phyloP scores from a whole-genome alignment of 495 filamentous ascomycete genomes.

The Apodospora peruviana region DNA sequence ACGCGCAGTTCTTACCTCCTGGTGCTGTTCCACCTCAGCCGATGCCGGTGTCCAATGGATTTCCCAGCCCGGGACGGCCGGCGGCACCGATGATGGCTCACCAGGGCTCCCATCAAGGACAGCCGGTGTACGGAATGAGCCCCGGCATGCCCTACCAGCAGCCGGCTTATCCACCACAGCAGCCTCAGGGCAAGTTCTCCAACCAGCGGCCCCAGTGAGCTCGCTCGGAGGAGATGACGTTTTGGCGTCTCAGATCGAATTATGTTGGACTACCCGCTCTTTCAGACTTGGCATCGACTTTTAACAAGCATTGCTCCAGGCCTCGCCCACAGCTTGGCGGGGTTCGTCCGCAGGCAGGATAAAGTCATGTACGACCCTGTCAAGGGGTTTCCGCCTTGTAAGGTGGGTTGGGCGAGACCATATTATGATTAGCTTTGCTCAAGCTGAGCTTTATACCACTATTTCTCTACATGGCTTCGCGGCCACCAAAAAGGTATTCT shows the following conservation, averaged over 20 bases:
- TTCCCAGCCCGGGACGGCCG: conserved; percentile 73
- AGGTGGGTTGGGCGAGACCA: conserved; percentile 8
- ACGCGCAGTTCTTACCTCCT: conserved; percentile 58
- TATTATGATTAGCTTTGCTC: conserved; percentile 14
- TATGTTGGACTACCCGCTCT: conserved; percentile 7
- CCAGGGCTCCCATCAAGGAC: conserved; percentile 68
- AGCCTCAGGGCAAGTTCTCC: conserved; percentile 61
- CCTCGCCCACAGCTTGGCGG: background rate
- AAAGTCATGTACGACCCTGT: background rate
- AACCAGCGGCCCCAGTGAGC: conserved; percentile 28
- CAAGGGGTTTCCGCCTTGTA: conserved; percentile 11
- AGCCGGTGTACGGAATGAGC: conserved; percentile 61
- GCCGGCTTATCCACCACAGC: conserved; percentile 56
- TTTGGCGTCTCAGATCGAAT: background rate
- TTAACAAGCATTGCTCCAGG: conserved; percentile 1
- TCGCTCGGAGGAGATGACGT: background rate
- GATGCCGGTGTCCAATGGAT: conserved; percentile 60
- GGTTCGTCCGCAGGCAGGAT: background rate
- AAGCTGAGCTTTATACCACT: background rate
- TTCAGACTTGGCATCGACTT: conserved; percentile 6
- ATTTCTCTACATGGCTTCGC: conserved; percentile 7
- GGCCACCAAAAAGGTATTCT: background rate
- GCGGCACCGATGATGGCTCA: conserved; percentile 75
- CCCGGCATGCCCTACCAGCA: conserved; percentile 62
- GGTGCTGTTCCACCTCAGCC: conserved; percentile 56